These are phyloP conservation scores for Triglochin maritima DNA, from an alignment of 106 monocot species.

Conservation along the genomic window DNA sequence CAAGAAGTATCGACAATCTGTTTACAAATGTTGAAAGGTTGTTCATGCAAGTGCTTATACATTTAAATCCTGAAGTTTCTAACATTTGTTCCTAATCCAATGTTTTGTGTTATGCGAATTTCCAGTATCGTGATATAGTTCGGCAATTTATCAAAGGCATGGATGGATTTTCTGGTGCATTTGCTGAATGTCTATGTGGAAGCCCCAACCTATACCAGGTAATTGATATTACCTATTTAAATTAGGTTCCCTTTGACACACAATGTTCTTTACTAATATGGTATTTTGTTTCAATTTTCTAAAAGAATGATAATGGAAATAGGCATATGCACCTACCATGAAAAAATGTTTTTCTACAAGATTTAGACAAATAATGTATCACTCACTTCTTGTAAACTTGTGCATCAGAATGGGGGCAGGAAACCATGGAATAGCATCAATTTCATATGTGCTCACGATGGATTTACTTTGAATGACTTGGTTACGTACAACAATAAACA, in stretches of 20 bases:
- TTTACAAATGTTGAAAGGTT: too few species aligned
- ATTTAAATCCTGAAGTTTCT: too few species aligned
- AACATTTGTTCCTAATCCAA: too few species aligned
- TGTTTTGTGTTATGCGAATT: background rate
- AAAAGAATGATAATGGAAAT: background rate
- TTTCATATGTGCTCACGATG: conserved; percentile 92
- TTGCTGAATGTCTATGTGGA: conserved; percentile 80
- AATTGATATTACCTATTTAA: conserved; percentile 3
- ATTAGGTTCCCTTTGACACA: background rate
- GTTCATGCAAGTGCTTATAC: too few species aligned
- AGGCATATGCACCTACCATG: too few species aligned
- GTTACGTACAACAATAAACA: conserved; percentile 86
- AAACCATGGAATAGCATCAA: conserved; percentile 92
- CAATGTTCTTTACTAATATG: background rate
- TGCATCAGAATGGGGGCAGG: conserved; percentile 62
- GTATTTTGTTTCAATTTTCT: background rate
- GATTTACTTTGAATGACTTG: conserved; percentile 86
- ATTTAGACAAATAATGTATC: too few species aligned
- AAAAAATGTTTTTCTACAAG: too few species aligned
- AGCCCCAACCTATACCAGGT: conserved; percentile 93
- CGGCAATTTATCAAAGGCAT: conserved; percentile 92
- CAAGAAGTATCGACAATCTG: too few species aligned
- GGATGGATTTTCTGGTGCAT: conserved; percentile 80
- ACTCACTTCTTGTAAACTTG: too few species aligned
- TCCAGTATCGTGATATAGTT: conserved; percentile 79